A percentile compares a stretch with the other conserved stretches of the same genome.
Conservation (phyloP, 2,329 filamentous ascomycete species). For the Trichophyton mentagrophytes region DNA sequence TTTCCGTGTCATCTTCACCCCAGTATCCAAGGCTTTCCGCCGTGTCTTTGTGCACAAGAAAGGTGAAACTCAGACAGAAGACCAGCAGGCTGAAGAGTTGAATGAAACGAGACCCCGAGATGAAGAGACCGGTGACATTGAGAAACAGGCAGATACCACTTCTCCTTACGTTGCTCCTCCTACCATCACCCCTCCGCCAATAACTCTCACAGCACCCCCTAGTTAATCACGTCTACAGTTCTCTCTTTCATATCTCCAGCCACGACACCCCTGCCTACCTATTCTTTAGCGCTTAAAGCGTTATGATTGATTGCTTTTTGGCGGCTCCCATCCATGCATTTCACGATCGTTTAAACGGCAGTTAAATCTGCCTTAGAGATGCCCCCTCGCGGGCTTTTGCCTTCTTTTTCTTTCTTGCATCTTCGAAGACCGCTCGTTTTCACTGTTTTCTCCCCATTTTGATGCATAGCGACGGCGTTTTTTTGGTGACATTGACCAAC, state of each 20-base stretch:
- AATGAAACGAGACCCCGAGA: constrained; percentile 11
- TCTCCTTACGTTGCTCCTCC: constrained; percentile 25
- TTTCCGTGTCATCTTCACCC: constrained; percentile 19
- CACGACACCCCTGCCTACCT: not conserved
- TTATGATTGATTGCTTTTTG: not conserved
- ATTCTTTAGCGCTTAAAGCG: not conserved
- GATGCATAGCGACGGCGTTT: constrained; percentile 7
- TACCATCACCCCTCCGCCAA: constrained; percentile 21
- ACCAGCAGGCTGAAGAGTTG: constrained; percentile 10
- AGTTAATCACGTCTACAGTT: constrained; percentile 9
- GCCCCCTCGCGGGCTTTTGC: not conserved
- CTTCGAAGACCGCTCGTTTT: not conserved
- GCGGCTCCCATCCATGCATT: not conserved
- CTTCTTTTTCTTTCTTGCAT: not conserved
- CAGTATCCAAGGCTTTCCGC: constrained; percentile 17
- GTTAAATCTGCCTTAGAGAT: not conserved
- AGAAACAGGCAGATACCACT: constrained; percentile 9
- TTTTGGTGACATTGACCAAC: not conserved
- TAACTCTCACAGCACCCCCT: constrained; percentile 29
- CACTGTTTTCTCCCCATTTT: not conserved
- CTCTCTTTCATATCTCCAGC: not conserved
- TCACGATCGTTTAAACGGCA: not conserved
- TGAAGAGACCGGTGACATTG: constrained; percentile 9
- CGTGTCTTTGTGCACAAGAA: constrained; percentile 14
- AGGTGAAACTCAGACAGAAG: constrained; percentile 5